Evolutionary conservation across 2,329 filamentous ascomycete genomes (phyloP).

Genomic region (Fusarium penzigii): DNA sequence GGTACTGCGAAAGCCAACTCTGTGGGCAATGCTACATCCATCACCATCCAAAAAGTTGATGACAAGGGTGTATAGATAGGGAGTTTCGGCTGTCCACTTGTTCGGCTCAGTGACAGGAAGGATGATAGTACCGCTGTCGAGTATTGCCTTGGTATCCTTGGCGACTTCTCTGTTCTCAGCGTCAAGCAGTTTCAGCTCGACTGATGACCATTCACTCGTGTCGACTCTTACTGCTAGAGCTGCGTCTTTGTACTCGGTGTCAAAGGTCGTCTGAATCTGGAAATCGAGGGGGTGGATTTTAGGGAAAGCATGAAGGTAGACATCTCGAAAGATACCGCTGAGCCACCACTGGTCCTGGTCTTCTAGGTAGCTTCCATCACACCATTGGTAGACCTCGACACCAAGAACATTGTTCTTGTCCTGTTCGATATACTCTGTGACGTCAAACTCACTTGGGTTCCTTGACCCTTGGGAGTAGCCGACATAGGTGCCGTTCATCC

Average conservation of each 20-base stretch:
- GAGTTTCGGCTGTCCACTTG: slow-evolving; percentile 71
- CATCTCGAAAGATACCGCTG: slow-evolving; percentile 64
- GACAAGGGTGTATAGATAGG: slow-evolving; percentile 58
- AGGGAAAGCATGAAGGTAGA: slow-evolving; percentile 64
- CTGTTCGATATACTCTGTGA: slow-evolving; percentile 53
- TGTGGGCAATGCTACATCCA: slow-evolving; percentile 47
- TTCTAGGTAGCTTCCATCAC: slow-evolving; percentile 71
- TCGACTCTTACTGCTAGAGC: slow-evolving; percentile 44
- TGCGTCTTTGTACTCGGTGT: slow-evolving; percentile 52
- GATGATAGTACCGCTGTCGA: slow-evolving; percentile 39
- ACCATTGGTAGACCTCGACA: slow-evolving; percentile 72
- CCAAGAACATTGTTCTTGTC: slow-evolving; percentile 56
- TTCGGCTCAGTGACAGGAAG: slow-evolving; percentile 30
- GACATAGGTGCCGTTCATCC: slow-evolving; percentile 66
- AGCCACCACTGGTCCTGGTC: slow-evolving; percentile 73
- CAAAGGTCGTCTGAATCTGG: slow-evolving; percentile 55
- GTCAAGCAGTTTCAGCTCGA: slow-evolving; percentile 38
- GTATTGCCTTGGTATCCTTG: slow-evolving; percentile 8
- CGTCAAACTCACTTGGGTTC: slow-evolving; percentile 73
- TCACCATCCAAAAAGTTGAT: slow-evolving; percentile 31
- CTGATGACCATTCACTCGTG: no score
- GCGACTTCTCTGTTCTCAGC: slow-evolving; percentile 19
- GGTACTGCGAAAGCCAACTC: slow-evolving; percentile 63
- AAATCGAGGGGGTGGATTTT: slow-evolving; percentile 56
- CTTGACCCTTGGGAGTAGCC: slow-evolving; percentile 74